Evolutionary conservation across 805 yeast genomes (phyloP).

Genomic region (Candida tibetensis): DNA sequence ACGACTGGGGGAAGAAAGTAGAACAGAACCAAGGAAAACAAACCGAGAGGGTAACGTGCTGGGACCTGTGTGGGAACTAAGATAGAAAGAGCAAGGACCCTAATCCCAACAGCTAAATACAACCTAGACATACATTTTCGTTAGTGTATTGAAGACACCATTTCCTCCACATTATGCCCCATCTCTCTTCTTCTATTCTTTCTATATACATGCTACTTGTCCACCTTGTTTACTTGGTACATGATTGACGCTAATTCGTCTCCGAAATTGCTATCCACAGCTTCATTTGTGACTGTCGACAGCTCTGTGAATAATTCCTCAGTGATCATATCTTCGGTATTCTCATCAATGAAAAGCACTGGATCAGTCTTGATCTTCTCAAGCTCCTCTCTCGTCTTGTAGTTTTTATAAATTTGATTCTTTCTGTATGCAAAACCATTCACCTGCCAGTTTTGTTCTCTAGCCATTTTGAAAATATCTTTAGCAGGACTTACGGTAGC

Average conservation of each 20-base stretch:
- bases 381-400: conserved; percentile 18
- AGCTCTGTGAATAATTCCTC: conserved; percentile 19
- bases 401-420: conserved; percentile 20
- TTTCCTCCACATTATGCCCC: too few species aligned
- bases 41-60: too few species aligned
- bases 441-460: conserved; percentile 34
- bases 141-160: too few species aligned
- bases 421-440: conserved; percentile 33
- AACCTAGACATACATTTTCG: too few species aligned
- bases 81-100: too few species aligned
- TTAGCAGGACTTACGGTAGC: conserved; percentile 29
- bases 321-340: conserved; percentile 13
- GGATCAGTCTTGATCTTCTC: conserved; percentile 12
- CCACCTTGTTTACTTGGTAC: conserved; percentile 4
- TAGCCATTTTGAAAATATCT: conserved; percentile 30
- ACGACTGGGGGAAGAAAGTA: too few species aligned
- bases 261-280: conserved; percentile 16
- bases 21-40: too few species aligned
- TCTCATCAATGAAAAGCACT: conserved; percentile 3
- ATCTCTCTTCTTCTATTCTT: too few species aligned
- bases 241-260: conserved; percentile 21
- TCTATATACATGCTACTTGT: not conserved
- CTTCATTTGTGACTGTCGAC: conserved; percentile 3
- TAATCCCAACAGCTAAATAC: too few species aligned
- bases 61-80: too few species aligned